Conservation (phyloP, 2,329 filamentous ascomycete species). For the Claviceps cyperi region DNA sequence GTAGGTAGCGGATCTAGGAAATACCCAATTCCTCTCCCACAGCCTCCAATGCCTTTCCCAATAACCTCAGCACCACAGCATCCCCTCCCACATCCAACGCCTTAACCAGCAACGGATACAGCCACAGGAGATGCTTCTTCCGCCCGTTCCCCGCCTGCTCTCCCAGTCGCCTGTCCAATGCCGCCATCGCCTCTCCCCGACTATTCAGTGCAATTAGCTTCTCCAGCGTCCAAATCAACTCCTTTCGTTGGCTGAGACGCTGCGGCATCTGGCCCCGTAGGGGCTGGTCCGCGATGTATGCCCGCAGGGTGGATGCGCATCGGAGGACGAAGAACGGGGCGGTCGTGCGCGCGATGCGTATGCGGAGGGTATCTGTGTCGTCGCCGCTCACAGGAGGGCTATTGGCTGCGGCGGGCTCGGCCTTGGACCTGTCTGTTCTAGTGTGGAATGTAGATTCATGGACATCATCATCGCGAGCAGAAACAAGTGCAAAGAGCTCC, state of each 20-base stretch:
- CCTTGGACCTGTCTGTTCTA: neutral
- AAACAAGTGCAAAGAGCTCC: slow-evolving; percentile 59
- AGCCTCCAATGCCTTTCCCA: slow-evolving; percentile 46
- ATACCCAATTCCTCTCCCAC: slow-evolving; percentile 38
- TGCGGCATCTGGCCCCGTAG: slow-evolving; percentile 80
- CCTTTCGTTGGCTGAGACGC: slow-evolving; percentile 64
- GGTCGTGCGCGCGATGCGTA: slow-evolving; percentile 57
- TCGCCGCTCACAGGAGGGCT: neutral
- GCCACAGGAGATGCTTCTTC: slow-evolving; percentile 61
- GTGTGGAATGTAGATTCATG: too few species aligned
- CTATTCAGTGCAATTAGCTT: slow-evolving; percentile 53
- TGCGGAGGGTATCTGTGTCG: slow-evolving; percentile 22
- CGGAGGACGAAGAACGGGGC: slow-evolving; percentile 74
- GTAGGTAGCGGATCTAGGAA: neutral
- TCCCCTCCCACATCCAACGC: slow-evolving; percentile 46
- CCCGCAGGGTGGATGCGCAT: slow-evolving; percentile 63
- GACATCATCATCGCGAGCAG: slow-evolving; percentile 19
- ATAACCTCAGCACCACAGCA: slow-evolving; percentile 39
- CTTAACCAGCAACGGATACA: slow-evolving; percentile 65
- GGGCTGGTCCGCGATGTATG: slow-evolving; percentile 84
- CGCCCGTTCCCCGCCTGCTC: slow-evolving; percentile 37
- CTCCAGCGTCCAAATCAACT: slow-evolving; percentile 58
- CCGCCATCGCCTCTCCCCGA: slow-evolving; percentile 55
- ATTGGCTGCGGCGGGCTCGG: neutral
- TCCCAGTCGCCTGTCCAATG: slow-evolving; percentile 12